Conservation (phyloP, 2,329 filamentous ascomycete genomes). For the Colletotrichum sidae region DNA sequence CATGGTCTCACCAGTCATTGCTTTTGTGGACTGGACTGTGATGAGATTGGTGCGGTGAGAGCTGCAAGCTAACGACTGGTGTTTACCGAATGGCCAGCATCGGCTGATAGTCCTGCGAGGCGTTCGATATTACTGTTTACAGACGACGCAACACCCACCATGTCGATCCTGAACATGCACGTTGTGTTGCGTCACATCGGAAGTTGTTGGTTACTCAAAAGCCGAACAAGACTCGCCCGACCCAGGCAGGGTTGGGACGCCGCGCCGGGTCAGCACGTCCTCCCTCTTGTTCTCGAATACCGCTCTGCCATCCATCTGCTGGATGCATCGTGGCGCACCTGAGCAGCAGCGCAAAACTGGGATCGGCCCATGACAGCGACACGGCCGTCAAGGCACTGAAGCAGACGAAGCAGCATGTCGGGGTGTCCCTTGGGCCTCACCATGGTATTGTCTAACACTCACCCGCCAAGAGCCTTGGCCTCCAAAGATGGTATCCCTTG, state of each 20-base stretch:
- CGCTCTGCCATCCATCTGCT: not conserved
- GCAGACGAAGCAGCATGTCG: slow-evolving; percentile 1
- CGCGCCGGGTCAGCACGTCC: slow-evolving; percentile 33
- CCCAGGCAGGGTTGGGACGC: slow-evolving; percentile 22
- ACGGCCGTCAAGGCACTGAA: not conserved
- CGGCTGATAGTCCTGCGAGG: slow-evolving; percentile 15
- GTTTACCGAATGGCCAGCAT: slow-evolving; percentile 1
- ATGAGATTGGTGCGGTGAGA: not conserved
- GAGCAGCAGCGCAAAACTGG: slow-evolving; percentile 4
- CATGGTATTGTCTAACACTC: slow-evolving; percentile 2
- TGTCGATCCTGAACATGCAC: slow-evolving; percentile 7
- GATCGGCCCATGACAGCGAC: not conserved
- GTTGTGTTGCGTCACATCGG: slow-evolving; percentile 1
- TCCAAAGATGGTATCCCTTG: slow-evolving; percentile 21
- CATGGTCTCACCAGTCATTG: slow-evolving; percentile 13
- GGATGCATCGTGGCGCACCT: slow-evolving; percentile 2
- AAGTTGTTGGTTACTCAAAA: not conserved
- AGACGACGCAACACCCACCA: not conserved
- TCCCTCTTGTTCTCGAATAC: not conserved
- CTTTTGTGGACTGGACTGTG: slow-evolving; percentile 8
- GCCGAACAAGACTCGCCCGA: not conserved
- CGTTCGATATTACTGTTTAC: not conserved
- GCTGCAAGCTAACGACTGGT: slow-evolving; percentile 25
- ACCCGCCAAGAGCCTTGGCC: slow-evolving; percentile 32
- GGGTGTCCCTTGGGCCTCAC: slow-evolving; percentile 14